Evolutionary conservation across 768 basidiomycete species (phyloP).

Genomic region (Tephrocybe sp.): DNA sequence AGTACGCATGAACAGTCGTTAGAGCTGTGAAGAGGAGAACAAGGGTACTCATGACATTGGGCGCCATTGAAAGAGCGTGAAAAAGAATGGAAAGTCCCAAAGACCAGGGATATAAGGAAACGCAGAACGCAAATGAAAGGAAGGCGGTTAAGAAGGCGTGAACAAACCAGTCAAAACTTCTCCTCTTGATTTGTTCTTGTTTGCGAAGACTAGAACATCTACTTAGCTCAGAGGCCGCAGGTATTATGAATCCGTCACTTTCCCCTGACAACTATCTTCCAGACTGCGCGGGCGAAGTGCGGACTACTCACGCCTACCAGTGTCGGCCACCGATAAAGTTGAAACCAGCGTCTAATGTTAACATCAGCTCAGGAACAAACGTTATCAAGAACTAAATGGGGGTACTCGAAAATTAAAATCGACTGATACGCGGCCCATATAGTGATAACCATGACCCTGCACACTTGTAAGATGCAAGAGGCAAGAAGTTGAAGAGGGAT

Average conservation of each 20-base stretch:
- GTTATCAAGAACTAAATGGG: slow-evolving; percentile 1
- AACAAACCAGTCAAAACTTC: slow-evolving; percentile 5
- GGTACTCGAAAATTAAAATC: background rate
- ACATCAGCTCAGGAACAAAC: background rate
- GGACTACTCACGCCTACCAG: background rate
- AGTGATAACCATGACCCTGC: background rate
- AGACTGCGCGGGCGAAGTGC: too few relatives aligned
- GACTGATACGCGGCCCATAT: background rate
- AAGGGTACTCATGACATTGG: slow-evolving; percentile 28
- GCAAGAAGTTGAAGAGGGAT: too few relatives aligned
- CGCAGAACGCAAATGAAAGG: slow-evolving; percentile 19
- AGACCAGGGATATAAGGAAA: slow-evolving; percentile 21
- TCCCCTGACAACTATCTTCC: slow-evolving; percentile 15
- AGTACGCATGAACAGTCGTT: slow-evolving; percentile 40
- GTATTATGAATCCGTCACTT: slow-evolving; percentile 4
- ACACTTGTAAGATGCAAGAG: too few relatives aligned
- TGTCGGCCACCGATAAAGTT: too few relatives aligned
- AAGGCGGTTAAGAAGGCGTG: slow-evolving; percentile 17
- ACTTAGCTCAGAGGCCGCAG: background rate
- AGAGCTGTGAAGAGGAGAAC: slow-evolving; percentile 30
- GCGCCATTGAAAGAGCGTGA: slow-evolving; percentile 21
- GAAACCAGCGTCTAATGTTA: too few relatives aligned
- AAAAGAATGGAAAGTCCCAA: slow-evolving; percentile 27
- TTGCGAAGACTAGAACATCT: slow-evolving; percentile 1
- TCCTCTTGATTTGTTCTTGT: slow-evolving; percentile 17